These are phyloP conservation scores for Oligophagozyma castellii DNA, from an alignment of 1,139 yeast genomes.

Conservation along the genomic window DNA sequence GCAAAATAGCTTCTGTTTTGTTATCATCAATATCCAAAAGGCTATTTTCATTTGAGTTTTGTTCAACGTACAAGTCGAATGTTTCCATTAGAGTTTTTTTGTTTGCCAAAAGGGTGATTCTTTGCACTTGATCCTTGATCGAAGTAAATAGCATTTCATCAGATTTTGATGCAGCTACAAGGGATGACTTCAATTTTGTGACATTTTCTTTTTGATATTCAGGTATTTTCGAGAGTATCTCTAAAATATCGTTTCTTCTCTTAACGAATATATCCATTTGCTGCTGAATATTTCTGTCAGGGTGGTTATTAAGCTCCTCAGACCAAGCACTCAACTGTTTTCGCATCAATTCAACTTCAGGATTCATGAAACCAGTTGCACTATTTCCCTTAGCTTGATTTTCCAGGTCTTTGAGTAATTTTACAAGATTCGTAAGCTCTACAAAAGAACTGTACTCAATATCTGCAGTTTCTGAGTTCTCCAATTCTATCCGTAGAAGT, in stretches of 20 bases:
- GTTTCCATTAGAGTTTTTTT: constrained; percentile 23
- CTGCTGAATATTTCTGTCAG: constrained; percentile 16
- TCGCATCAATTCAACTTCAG: constrained; percentile 16
- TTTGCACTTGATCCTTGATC: constrained; percentile 26
- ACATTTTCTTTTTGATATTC: constrained; percentile 18
- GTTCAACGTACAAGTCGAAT: constrained; percentile 14
- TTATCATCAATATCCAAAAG: constrained; percentile 52
- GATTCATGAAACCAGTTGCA: constrained; percentile 7
- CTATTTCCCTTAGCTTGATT: constrained; percentile 12
- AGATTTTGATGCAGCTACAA: constrained; percentile 54
- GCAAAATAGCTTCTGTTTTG: constrained; percentile 22
- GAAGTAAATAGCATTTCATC: constrained; percentile 44
- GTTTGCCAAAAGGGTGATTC: constrained; percentile 25
- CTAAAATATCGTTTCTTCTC: constrained; percentile 31
- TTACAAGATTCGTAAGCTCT: constrained; percentile 69
- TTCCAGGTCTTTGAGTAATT: constrained; percentile 44
- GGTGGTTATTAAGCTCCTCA: constrained; percentile 13
- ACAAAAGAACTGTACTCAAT: constrained; percentile 67
- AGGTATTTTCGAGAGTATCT: constrained; percentile 12
- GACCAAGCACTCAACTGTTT: constrained; percentile 22
- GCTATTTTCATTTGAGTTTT: constrained; percentile 27
- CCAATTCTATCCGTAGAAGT: constrained; percentile 60
- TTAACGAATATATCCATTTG: constrained; percentile 17
- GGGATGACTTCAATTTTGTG: constrained; percentile 28
- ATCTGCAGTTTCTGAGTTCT: constrained; percentile 62